Conservation (phyloP, 495 filamentous ascomycete species). For the Pyrenopolyporus hunteri region DNA sequence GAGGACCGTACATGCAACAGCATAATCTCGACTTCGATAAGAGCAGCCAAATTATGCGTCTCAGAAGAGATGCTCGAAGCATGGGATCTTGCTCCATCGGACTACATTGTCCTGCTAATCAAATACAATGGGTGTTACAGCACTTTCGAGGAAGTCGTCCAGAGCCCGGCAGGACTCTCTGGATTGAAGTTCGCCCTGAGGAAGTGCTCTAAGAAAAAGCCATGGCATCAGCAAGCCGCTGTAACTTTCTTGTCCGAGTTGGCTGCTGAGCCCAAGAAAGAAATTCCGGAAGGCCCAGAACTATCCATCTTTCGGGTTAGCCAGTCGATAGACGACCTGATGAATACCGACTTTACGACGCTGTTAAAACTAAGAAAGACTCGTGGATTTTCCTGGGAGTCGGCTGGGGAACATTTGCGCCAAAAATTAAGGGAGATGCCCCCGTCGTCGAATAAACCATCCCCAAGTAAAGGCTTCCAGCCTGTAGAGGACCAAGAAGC, state of each 20-base stretch:
- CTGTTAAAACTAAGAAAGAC: constrained; percentile 65
- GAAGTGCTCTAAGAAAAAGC: constrained; percentile 62
- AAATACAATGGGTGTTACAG: constrained; percentile 66
- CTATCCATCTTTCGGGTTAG: constrained; percentile 71
- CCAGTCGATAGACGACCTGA: constrained; percentile 69
- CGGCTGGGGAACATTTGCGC: constrained; percentile 65
- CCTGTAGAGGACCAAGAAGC: constrained; percentile 15
- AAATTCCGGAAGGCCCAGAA: constrained; percentile 2
- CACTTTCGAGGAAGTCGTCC: constrained; percentile 49
- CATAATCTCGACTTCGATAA: constrained; percentile 68
- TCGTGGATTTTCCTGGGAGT: constrained; percentile 67
- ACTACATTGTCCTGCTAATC: constrained; percentile 83
- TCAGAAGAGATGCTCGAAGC: constrained; percentile 77
- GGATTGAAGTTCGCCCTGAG: constrained; percentile 53
- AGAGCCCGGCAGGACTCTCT: background rate
- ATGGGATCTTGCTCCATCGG: constrained; percentile 70
- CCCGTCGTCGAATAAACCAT: too few species aligned
- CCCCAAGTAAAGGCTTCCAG: background rate
- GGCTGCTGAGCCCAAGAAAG: background rate
- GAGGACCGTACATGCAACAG: constrained; percentile 47
- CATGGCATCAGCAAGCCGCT: constrained; percentile 55
- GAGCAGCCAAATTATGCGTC: constrained; percentile 72
- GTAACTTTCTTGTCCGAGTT: constrained; percentile 53
- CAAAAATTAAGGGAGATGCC: background rate
- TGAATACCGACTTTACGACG: constrained; percentile 69